Conservation (phyloP, 2,329 filamentous ascomycete genomes). For the Fusarium nelsonii region DNA sequence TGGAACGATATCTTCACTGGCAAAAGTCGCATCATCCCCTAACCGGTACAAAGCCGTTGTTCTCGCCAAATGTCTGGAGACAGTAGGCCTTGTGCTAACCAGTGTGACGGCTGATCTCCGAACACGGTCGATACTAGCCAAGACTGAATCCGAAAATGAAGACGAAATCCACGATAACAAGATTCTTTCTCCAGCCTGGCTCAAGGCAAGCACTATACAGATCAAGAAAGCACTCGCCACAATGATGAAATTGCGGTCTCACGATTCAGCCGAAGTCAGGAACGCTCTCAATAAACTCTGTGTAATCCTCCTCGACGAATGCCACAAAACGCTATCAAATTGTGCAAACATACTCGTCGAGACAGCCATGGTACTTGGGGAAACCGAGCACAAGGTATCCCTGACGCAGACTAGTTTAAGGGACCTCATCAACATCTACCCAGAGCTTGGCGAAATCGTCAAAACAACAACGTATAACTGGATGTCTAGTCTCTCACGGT, state of each 20-base stretch:
- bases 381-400: constrained; percentile 58
- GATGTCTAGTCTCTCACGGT: constrained; percentile 81
- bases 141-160: constrained; percentile 47
- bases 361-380: constrained; percentile 78
- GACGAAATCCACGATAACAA: constrained; percentile 49
- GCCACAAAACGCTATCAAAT: constrained; percentile 76
- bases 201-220: constrained; percentile 82
- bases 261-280: constrained; percentile 77
- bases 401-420: constrained; percentile 65
- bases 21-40: constrained; percentile 78
- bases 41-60: constrained; percentile 69
- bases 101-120: constrained; percentile 70
- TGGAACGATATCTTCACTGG: constrained; percentile 84
- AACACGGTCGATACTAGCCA: constrained; percentile 60
- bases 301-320: constrained; percentile 81
- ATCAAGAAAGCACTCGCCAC: constrained; percentile 85
- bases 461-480: constrained; percentile 82
- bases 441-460: constrained; percentile 71
- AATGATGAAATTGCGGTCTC: constrained; percentile 79
- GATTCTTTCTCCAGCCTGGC: constrained; percentile 71
- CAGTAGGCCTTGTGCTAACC: constrained; percentile 67
- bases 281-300: constrained; percentile 77
- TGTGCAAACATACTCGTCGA: constrained; percentile 81
- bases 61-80: constrained; percentile 70
- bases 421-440: constrained; percentile 72